phyloP scores from a whole-genome alignment of 2,329 filamentous ascomycete genomes.

The Beauveria sp. region DNA sequence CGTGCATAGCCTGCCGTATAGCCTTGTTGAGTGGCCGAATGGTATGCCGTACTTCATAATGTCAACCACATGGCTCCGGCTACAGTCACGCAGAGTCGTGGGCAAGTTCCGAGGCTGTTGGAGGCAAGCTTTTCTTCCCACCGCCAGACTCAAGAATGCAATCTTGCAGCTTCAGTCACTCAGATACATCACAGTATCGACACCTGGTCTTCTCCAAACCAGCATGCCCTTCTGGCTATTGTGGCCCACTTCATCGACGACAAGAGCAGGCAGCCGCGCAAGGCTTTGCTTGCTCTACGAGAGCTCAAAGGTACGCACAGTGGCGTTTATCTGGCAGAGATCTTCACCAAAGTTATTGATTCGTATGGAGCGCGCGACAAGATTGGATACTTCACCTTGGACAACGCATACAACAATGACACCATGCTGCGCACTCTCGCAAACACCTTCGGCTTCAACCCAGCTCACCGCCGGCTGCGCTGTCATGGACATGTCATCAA shows the following conservation, averaged over 20 bases:
- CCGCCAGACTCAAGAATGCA: neutral
- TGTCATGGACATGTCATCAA: constrained; percentile 11
- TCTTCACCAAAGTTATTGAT: constrained; percentile 10
- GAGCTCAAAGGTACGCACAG: constrained; percentile 12
- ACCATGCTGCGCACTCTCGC: constrained; percentile 13
- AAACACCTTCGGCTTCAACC: constrained; percentile 9
- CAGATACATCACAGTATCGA: constrained; percentile 4
- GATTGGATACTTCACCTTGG: constrained; percentile 12
- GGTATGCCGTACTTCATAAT: constrained; percentile 2
- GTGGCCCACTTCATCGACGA: neutral
- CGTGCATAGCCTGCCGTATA: neutral
- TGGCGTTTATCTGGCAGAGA: constrained; percentile 9
- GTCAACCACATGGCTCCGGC: neutral
- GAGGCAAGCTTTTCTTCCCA: neutral
- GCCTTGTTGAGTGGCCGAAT: constrained; percentile 6
- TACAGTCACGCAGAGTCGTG: neutral
- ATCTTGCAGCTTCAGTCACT: neutral
- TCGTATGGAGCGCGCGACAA: constrained; percentile 3
- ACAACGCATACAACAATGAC: constrained; percentile 15
- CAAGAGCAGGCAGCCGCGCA: neutral
- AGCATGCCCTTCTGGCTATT: neutral
- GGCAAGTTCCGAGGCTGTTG: constrained; percentile 1
- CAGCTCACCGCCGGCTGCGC: constrained; percentile 1
- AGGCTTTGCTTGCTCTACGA: neutral
- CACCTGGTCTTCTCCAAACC: neutral